phyloP scores from a whole-genome alignment of 495 filamentous ascomycete species.

The Cercophora newfieldiana region DNA sequence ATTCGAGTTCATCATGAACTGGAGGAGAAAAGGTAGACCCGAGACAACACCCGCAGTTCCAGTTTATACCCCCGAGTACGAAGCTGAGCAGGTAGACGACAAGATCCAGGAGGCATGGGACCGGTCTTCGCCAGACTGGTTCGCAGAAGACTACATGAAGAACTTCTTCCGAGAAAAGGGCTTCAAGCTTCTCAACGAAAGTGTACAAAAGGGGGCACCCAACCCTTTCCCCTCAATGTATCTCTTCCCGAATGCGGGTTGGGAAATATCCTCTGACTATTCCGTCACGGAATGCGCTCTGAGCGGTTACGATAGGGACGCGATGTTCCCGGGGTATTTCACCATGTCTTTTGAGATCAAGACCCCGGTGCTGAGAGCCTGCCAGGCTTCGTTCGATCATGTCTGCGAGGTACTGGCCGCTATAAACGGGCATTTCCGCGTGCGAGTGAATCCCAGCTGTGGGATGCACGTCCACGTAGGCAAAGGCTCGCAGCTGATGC shows the following conservation, averaged over 20 bases:
- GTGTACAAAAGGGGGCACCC: neutral
- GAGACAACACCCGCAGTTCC: neutral
- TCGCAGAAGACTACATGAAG: neutral
- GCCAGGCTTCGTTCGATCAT: neutral
- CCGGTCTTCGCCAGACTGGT: no score
- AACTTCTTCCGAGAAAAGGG: neutral
- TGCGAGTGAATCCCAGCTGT: neutral
- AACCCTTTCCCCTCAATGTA: neutral
- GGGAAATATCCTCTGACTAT: neutral
- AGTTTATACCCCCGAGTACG: neutral
- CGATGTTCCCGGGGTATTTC: neutral
- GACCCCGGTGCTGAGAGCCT: neutral
- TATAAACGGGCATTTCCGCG: neutral
- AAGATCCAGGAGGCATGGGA: neutral
- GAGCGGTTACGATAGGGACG: neutral
- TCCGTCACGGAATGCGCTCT: neutral
- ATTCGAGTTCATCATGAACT: slow-evolving; percentile 26
- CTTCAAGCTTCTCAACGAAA: neutral
- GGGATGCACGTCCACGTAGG: slow-evolving; percentile 10
- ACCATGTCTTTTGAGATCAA: neutral
- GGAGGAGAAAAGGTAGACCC: neutral
- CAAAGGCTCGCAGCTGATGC: neutral
- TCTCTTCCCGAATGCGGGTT: neutral
- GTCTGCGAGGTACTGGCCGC: neutral
- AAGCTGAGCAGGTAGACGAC: neutral